Percentiles rank a stretch among this genome's conserved stretches.
Conservation (phyloP, 495 filamentous ascomycete species). For the Podospora australis region DNA sequence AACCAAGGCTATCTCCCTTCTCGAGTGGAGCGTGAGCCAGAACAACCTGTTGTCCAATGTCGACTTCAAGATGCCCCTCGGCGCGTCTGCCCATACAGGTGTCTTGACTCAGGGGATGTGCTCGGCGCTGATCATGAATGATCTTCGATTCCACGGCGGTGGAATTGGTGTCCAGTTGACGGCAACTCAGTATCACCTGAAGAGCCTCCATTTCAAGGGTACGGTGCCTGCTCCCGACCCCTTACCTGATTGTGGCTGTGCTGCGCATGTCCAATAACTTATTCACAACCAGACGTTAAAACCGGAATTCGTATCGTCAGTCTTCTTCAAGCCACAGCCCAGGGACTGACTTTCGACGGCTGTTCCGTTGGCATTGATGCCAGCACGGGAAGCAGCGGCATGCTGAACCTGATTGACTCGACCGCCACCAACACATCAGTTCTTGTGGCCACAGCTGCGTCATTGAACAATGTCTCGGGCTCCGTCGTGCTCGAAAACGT, state of each 20-base stretch:
- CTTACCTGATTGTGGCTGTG: not conserved
- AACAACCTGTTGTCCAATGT: slow-evolving; percentile 60
- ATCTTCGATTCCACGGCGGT: slow-evolving; percentile 45
- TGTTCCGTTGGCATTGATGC: slow-evolving; percentile 53
- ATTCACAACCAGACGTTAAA: slow-evolving; percentile 15
- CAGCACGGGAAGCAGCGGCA: slow-evolving; percentile 43
- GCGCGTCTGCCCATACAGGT: slow-evolving; percentile 35
- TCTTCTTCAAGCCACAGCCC: slow-evolving; percentile 37
- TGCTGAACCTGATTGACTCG: slow-evolving; percentile 39
- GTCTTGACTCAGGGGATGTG: slow-evolving; percentile 33
- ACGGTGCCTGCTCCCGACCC: not conserved
- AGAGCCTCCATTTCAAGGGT: slow-evolving; percentile 38
- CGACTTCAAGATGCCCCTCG: slow-evolving; percentile 51
- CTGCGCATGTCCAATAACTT: not conserved
- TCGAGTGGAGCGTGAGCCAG: slow-evolving; percentile 60
- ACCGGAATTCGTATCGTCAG: slow-evolving; percentile 32
- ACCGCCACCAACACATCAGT: slow-evolving; percentile 31
- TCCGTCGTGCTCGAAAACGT: slow-evolving; percentile 50
- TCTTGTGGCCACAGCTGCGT: slow-evolving; percentile 33
- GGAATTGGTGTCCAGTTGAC: slow-evolving; percentile 41
- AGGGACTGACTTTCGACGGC: slow-evolving; percentile 38
- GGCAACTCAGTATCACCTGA: slow-evolving; percentile 49
- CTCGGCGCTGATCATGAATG: slow-evolving; percentile 40
- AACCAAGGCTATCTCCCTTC: slow-evolving; percentile 28
- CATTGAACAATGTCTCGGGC: slow-evolving; percentile 32